phyloP scores from a whole-genome alignment of 129 eudicot species.

The Flaveria brownii region DNA sequence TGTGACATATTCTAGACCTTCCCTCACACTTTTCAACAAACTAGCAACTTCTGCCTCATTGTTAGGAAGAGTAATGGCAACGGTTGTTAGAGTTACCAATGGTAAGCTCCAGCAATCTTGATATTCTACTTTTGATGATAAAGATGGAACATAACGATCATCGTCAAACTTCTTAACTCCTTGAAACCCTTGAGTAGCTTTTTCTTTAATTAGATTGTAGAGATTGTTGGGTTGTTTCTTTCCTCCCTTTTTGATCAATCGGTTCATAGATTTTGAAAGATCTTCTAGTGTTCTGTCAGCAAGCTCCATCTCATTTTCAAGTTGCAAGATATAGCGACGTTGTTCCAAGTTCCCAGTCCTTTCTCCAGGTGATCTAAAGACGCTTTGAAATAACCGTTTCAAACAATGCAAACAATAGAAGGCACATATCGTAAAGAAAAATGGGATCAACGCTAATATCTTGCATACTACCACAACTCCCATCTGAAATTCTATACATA shows the following conservation, averaged over 20 bases:
- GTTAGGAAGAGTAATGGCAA: slow-evolving; percentile 38
- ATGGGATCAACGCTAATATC: background rate
- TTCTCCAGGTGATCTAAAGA: background rate
- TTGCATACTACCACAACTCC: background rate
- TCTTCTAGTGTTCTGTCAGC: background rate
- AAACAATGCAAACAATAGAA: background rate
- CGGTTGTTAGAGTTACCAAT: slow-evolving; percentile 20
- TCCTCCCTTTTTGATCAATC: background rate
- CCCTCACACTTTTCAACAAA: slow-evolving; percentile 13
- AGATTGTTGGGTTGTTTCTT: slow-evolving; percentile 12
- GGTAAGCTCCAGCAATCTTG: slow-evolving; percentile 15
- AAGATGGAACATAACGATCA: background rate
- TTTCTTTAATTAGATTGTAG: background rate
- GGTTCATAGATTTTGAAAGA: background rate
- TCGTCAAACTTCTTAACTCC: slow-evolving; percentile 25
- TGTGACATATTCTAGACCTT: background rate
- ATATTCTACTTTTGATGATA: slow-evolving; percentile 3
- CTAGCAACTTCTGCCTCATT: background rate
- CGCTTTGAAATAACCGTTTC: background rate
- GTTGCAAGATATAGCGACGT: background rate
- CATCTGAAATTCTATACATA: background rate
- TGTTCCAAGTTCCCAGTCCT: background rate
- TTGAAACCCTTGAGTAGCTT: slow-evolving; percentile 4
- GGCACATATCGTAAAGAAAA: background rate
- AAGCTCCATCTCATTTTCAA: slow-evolving; percentile 12